Percentiles rank a stretch among this genome's conserved stretches.
Conservation (phyloP, 768 basidiomycete species). For the Tremella mesenterica region DNA sequence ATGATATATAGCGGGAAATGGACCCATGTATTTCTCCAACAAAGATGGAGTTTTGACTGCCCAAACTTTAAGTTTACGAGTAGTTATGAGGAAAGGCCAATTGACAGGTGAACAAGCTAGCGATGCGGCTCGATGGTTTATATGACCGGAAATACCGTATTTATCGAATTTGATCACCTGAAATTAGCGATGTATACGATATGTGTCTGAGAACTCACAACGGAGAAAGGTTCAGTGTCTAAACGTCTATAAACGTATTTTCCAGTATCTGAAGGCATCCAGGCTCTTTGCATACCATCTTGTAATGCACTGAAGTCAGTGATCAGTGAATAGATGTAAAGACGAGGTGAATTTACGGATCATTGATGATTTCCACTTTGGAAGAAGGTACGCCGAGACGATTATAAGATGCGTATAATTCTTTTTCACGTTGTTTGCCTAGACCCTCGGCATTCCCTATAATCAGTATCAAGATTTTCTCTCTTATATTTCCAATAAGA, state of each 20-base stretch:
- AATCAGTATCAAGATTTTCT: neutral
- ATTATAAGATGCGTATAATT: slow-evolving; percentile 59
- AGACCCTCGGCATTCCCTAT: slow-evolving; percentile 68
- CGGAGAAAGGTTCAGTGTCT: neutral
- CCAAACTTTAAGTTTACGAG: slow-evolving; percentile 45
- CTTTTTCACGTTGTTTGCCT: slow-evolving; percentile 54
- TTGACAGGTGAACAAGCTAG: slow-evolving; percentile 47
- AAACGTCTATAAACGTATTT: slow-evolving; percentile 1
- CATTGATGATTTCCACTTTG: slow-evolving; percentile 58
- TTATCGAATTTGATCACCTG: slow-evolving; percentile 82
- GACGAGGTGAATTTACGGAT: slow-evolving; percentile 53
- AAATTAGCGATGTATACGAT: no score
- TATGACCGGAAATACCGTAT: slow-evolving; percentile 69
- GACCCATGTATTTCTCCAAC: slow-evolving; percentile 31
- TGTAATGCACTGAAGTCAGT: slow-evolving; percentile 49
- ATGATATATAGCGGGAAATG: slow-evolving; percentile 15
- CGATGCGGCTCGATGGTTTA: slow-evolving; percentile 65
- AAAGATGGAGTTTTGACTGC: slow-evolving; percentile 24
- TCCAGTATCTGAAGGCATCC: neutral
- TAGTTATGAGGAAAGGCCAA: slow-evolving; percentile 43
- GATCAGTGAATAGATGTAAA: neutral
- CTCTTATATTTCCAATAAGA: neutral
- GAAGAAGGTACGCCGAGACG: slow-evolving; percentile 56
- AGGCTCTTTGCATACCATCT: slow-evolving; percentile 58
- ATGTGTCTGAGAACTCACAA: slow-evolving; percentile 6